Percentiles rank a stretch among this genome's conserved stretches.
These are phyloP conservation scores for Termitomyces sp. DNA, from an alignment of 768 basidiomycete genomes.

Conservation along the genomic window DNA sequence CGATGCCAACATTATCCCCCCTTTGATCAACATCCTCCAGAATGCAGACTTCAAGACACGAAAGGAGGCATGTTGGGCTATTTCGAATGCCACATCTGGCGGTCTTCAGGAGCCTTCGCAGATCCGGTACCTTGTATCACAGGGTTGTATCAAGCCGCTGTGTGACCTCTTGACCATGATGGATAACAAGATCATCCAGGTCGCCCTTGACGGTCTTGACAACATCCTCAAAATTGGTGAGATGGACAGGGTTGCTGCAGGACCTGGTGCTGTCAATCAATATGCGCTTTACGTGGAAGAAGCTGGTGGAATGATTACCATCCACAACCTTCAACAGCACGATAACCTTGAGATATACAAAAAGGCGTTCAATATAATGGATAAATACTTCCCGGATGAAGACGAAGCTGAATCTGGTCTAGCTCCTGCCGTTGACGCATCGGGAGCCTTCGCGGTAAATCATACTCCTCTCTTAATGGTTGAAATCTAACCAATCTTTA, in stretches of 20 bases:
- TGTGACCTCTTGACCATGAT: conserved; percentile 96
- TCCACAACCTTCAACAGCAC: conserved; percentile 98
- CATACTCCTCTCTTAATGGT: conserved; percentile 8
- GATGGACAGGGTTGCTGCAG: conserved; percentile 80
- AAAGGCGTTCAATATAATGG: conserved; percentile 98
- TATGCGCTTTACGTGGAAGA: conserved; percentile 96
- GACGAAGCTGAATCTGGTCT: conserved; percentile 88
- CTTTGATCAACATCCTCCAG: conserved; percentile 95
- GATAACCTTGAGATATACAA: conserved; percentile 99
- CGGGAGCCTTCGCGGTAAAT: conserved; percentile 72
- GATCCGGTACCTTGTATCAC: conserved; percentile 95
- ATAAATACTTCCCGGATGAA: conserved; percentile 98
- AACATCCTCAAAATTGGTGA: conserved; percentile 98
- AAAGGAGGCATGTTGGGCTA: conserved; percentile 99
- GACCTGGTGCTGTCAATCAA: conserved; percentile 82
- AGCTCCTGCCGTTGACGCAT: conserved; percentile 69
- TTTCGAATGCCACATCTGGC: conserved; percentile 98
- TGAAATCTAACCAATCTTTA: conserved; percentile 3
- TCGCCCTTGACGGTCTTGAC: conserved; percentile 95
- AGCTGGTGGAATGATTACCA: conserved; percentile 97
- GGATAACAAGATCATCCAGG: conserved; percentile 99
- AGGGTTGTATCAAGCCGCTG: conserved; percentile 98
- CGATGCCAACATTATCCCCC: conserved; percentile 97
- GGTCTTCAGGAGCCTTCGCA: conserved; percentile 94
- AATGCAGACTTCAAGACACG: conserved; percentile 99